A percentile compares a stretch with the other conserved stretches of the same genome.
Conservation (phyloP, 2,329 filamentous ascomycete genomes). For the Fusarium hainanense region DNA sequence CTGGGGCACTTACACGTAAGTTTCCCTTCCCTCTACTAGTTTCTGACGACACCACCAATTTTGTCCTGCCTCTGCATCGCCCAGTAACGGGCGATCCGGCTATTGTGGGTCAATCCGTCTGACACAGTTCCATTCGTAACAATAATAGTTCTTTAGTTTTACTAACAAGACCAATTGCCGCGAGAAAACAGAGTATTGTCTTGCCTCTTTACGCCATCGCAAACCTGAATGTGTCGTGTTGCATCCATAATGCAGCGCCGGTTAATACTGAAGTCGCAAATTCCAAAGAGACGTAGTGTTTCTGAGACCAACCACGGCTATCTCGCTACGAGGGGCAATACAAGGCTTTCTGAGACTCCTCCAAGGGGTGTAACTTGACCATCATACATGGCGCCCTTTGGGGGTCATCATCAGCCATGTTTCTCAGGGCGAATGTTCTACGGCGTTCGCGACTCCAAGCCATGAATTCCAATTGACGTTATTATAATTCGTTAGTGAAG, state of each 20-base stretch:
- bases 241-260: slow-evolving; percentile 12
- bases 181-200: slow-evolving; percentile 11
- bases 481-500: slow-evolving; percentile 13
- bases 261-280: slow-evolving; percentile 2
- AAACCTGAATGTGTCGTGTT: slow-evolving; percentile 25
- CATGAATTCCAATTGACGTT: slow-evolving; percentile 30
- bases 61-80: slow-evolving; percentile 9
- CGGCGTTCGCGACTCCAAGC: slow-evolving; percentile 22
- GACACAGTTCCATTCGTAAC: slow-evolving; percentile 29
- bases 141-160: not conserved
- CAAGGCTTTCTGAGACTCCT: slow-evolving; percentile 3
- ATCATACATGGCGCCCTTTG: slow-evolving; percentile 2
- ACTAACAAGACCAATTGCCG: slow-evolving; percentile 10
- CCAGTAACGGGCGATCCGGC: slow-evolving; percentile 30
- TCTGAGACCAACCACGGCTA: slow-evolving; percentile 13
- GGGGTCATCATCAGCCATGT: slow-evolving; percentile 17
- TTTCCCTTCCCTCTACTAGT: slow-evolving; percentile 18
- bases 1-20: slow-evolving; percentile 36
- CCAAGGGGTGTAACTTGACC: slow-evolving; percentile 1
- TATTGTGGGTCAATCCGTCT: slow-evolving; percentile 26
- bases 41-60: slow-evolving; percentile 28
- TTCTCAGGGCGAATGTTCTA: slow-evolving; percentile 31
- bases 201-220: slow-evolving; percentile 16
- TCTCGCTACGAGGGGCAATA: slow-evolving; percentile 30
- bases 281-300: not conserved